Base-by-base conservation (phyloP, 257 asterid genomes). In the Gardenia jasminoides region DNA sequence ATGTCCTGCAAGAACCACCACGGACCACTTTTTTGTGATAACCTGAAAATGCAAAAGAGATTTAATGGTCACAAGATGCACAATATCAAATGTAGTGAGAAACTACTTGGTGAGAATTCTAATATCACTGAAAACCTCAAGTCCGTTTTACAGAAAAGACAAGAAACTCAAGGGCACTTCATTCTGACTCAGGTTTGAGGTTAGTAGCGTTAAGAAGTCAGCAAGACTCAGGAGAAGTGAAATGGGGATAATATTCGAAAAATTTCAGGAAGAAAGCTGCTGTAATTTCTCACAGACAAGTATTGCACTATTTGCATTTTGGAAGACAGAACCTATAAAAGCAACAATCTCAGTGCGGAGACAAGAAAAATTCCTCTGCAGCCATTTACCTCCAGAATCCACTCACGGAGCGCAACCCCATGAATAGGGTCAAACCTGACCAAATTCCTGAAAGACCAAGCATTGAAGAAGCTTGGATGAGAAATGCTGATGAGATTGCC, bases 1-100 rank as follows among this genome's bases (percentile, higher is more conserved):
- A n/a, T 80, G 82, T 84, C 87, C 56, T 84, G 86, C 79, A 87
- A 76, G 86, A 87, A 87, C 88, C 88, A 84, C 90, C 90, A 87
- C 7, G 90, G 90, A 22, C 90, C 90, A 80, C 82, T 72, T 59
- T 79, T 82, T 15, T 81, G 62, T 61, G 80, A 87, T 73, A 87
- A 82, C 76, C 90, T 87, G 88, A 48, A 58, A 75, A 6, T 13
- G 67, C n/a, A 47, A 26, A 54, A 79, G 80, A 67, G 81, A 83
- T 36, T 36, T 52, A 67, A 8, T 39, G 39, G 22, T 20, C 10
- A 43, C 28, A 19, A 15, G 9, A 62, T 33, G 39, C 15, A 30
- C 24, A 36, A 36, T 36, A 36, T 52, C 24, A 36, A 67, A 28
- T n/a, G 10, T 12, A 46, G 59, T 1, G 10, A 43, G 19, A 43